Evolutionary conservation across 768 basidiomycete species (phyloP).

Genomic region (Chalciporus piperatus): DNA sequence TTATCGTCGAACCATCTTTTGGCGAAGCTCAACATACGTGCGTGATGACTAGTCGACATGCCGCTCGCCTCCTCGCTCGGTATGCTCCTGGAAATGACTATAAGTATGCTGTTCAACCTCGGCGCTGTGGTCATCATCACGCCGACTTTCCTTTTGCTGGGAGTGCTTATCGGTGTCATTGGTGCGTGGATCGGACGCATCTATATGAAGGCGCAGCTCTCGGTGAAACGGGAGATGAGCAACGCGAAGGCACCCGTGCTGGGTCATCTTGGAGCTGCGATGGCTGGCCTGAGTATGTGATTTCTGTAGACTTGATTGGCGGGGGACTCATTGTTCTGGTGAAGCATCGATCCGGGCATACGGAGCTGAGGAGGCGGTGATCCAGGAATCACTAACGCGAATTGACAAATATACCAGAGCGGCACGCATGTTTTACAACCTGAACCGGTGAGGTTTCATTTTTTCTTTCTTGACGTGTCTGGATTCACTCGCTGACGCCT

Average conservation of each 20-base stretch:
- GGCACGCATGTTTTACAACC: constrained; percentile 43
- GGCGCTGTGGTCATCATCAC: constrained; percentile 35
- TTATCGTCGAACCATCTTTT: too few species aligned
- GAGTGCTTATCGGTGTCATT: constrained; percentile 32
- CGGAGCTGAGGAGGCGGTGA: constrained; percentile 46
- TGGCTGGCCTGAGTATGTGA: constrained; percentile 48
- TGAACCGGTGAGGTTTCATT: constrained; percentile 45
- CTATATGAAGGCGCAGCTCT: constrained; percentile 55
- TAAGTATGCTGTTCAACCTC: constrained; percentile 36
- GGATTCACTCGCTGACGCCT: constrained; percentile 37
- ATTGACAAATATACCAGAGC: constrained; percentile 48
- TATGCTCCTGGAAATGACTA: constrained; percentile 29
- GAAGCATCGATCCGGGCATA: constrained; percentile 52
- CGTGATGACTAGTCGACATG: constrained; percentile 34
- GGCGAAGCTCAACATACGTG: too few species aligned
- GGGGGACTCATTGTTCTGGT: background rate
- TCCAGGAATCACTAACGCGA: constrained; percentile 39
- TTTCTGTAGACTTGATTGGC: too few species aligned
- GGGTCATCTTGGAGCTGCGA: constrained; percentile 50
- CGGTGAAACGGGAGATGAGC: constrained; percentile 56
- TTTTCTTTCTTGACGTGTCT: too few species aligned
- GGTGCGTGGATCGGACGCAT: constrained; percentile 46
- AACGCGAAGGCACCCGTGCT: constrained; percentile 48
- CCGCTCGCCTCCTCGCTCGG: constrained; percentile 27
- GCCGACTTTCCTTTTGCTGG: constrained; percentile 40